These are phyloP conservation scores for Glonium stellatum DNA, from an alignment of 495 filamentous ascomycete species.

Conservation along the genomic window DNA sequence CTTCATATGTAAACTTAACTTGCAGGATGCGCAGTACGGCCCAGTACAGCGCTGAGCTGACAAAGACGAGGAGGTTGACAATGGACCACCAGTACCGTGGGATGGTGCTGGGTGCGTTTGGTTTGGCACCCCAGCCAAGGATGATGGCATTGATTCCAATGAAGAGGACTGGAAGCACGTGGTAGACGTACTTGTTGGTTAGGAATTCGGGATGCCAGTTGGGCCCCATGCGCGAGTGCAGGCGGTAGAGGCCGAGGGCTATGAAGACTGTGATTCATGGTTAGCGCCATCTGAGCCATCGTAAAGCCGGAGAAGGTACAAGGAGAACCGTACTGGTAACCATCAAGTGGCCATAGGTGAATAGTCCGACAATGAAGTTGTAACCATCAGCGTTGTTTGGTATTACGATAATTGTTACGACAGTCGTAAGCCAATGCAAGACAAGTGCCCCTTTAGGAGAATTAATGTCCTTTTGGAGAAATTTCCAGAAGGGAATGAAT, in stretches of 20 bases:
- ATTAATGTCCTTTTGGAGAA: neutral
- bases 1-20: neutral
- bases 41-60: slow-evolving; percentile 11
- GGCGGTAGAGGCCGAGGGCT: slow-evolving; percentile 6
- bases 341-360: slow-evolving; percentile 14
- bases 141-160: slow-evolving; percentile 5
- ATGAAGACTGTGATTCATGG: slow-evolving; percentile 5
- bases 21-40: neutral
- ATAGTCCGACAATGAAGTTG: slow-evolving; percentile 10
- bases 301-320: neutral
- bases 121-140: neutral
- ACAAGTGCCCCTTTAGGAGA: slow-evolving; percentile 11
- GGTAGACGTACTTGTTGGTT: slow-evolving; percentile 7
- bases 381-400: slow-evolving; percentile 14
- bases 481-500: slow-evolving; percentile 3
- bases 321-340: slow-evolving; percentile 3
- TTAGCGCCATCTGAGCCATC: neutral
- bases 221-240: slow-evolving; percentile 3
- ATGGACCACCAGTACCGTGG: slow-evolving; percentile 16
- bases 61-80: slow-evolving; percentile 4
- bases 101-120: neutral
- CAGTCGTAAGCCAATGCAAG: slow-evolving; percentile 9
- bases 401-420: slow-evolving; percentile 3
- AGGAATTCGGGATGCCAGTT: neutral
- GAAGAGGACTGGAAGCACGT: slow-evolving; percentile 3